Evolutionary conservation across 1,284 basidiomycete genomes (phyloP).

Genomic region (Ceratobasidium sp.): DNA sequence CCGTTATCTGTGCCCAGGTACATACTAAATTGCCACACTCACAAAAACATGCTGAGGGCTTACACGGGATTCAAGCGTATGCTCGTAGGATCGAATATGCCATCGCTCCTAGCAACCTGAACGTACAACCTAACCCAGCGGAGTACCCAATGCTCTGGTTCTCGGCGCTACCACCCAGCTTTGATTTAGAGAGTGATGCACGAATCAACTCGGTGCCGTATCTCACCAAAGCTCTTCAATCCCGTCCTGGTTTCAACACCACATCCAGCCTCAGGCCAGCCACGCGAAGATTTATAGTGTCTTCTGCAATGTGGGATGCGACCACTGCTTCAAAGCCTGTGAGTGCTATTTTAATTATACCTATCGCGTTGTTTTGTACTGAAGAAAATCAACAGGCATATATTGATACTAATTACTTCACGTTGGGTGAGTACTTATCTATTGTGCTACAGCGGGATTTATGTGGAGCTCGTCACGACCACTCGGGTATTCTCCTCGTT

Average conservation of each 20-base stretch:
- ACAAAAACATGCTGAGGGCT: too few relatives aligned
- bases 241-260: not conserved
- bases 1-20: too few relatives aligned
- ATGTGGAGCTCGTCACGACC: not conserved
- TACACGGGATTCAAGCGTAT: too few relatives aligned
- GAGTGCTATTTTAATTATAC: not conserved
- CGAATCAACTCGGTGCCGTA: not conserved
- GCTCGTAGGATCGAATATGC: too few relatives aligned
- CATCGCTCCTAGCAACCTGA: too few relatives aligned
- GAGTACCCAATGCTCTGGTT: too few relatives aligned
- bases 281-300: slow-evolving; percentile 14
- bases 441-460: not conserved
- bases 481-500: too few relatives aligned
- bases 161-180: too few relatives aligned
- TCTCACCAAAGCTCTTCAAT: not conserved
- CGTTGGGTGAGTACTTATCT: not conserved
- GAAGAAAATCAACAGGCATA: not conserved
- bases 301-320: slow-evolving; percentile 3
- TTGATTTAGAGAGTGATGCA: not conserved
- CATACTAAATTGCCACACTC: too few relatives aligned
- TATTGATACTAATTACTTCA: not conserved
- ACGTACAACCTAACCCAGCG: too few relatives aligned
- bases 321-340: slow-evolving; percentile 21
- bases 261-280: not conserved
- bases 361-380: too few relatives aligned